phyloP scores from a whole-genome alignment of 257 asterid genomes.

The Solanum raphanifolium region DNA sequence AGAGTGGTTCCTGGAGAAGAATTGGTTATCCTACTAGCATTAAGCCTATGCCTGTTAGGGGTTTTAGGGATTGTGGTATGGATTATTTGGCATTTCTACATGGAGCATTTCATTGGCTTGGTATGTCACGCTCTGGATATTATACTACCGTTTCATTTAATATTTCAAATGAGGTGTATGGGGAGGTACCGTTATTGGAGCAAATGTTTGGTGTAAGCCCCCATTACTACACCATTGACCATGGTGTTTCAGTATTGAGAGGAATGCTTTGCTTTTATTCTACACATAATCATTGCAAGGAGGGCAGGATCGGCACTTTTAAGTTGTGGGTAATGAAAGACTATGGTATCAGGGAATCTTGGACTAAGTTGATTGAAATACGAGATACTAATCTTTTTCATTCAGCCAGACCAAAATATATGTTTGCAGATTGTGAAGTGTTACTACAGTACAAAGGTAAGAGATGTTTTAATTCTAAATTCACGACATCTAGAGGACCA shows the following conservation, averaged over 20 bases:
- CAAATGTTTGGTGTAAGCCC: neutral
- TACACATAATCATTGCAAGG: neutral
- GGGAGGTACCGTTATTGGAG: neutral
- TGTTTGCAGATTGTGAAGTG: neutral
- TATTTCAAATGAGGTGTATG: neutral
- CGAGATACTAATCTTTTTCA: neutral
- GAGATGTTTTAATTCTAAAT: neutral
- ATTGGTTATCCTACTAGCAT: too few relatives aligned
- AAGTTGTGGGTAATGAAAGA: neutral
- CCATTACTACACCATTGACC: neutral
- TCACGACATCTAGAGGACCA: neutral
- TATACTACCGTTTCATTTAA: neutral
- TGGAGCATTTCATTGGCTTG: neutral
- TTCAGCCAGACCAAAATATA: neutral
- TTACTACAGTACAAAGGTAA: neutral
- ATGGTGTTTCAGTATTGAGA: neutral
- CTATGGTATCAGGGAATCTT: neutral
- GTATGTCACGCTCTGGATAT: neutral
- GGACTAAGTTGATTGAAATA: too few relatives aligned
- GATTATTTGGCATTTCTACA: neutral
- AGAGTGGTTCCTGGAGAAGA: too few relatives aligned
- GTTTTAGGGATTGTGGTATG: too few relatives aligned
- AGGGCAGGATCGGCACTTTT: neutral
- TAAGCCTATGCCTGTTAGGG: too few relatives aligned
- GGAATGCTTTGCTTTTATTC: neutral